Evolutionary conservation across 345 rosid genomes (phyloP), one percentile per base, ranked within the genome.

Genomic region (Dipteronia dyeriana): DNA sequence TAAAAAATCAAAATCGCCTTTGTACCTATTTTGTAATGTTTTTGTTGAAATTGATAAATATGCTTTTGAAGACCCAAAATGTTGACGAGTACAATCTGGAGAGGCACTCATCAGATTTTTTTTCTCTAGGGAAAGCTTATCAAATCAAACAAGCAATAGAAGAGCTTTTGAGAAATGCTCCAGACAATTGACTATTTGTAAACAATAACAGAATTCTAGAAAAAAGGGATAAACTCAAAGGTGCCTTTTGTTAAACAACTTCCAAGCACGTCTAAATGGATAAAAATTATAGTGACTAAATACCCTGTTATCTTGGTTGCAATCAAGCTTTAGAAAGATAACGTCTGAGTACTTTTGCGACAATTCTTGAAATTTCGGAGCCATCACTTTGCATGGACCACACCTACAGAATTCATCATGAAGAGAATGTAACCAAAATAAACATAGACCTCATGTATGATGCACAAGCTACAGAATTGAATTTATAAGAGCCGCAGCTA

Each of bases 381-480:
- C 98, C 0, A 95, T 95, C 34, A 93, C 77, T 87, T 95, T 95
- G 87, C 98, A 95, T 43, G 98, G 98, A 73, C 98, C 98, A 73
- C 98, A 93, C 98, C 97, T 93, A 76, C 57, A 76, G n/a, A 38
- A 62, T 34, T 41, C 17, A 25, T 39, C 9, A 14, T 38, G 57
- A 66, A 26, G 0, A 34, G 29, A 23, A 16, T 20, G 5, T 38
- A 47, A 74, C 26, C 69, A 45, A 43, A 6, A 29, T 13, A 60
- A 13, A 41, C 38, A 22, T 39, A 23, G 9, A 60, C 67, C 76
- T 41, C 57, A 9, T 3, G 3, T 2, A n/a, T 38, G 25, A 61
- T 63, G 29, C 12, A 5, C 4, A 9, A 45, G 41, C 12, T 9
- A 59, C 22, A 26, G 63, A 59, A 59, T 59, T 59, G 63, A 22